Evolutionary conservation across 768 basidiomycete species (phyloP), one percentile per base, ranked within the genome.

Genomic region (Guyanaporus albipodus): DNA sequence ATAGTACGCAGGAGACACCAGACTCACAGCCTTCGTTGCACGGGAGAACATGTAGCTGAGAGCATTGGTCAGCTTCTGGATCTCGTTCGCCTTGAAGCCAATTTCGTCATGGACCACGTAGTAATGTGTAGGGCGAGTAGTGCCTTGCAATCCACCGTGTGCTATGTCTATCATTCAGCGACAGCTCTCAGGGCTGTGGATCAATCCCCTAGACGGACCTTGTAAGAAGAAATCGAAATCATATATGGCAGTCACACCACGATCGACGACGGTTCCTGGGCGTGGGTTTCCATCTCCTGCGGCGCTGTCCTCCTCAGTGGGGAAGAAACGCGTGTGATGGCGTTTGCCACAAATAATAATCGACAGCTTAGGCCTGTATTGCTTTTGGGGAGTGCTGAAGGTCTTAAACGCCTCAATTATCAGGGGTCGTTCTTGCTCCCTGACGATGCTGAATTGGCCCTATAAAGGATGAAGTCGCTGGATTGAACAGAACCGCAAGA

Each of bases 261-360:
- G 68, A 54, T 79, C 79, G 39, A 79, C 78, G 19, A 79, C 73
- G 7, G 77, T 79, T 15, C 77, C 77, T 1, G 78, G 74, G 32
- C 58, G 67, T 0, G 79, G 75, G 38, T 80, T 79, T 14, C 78
- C 78, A 28, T 75, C 69, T 8, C 58, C 53, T 29, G 73, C 77
- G 6, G 73, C 75, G 26, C 57, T 56, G 34, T 47, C 59, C 15
- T 65, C 58, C 31, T 77, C 74, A 1, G 74, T 75, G 26, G 78
- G 78, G 57, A 69, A 80, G 59, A 79, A 79, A 19, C 78, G 74
- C 8, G 78, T 78, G 50, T 80, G 78, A 44, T 79, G 78, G 6
- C 79, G 74, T 57, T 79, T 79, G 34, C 77, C 78, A 55, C 79
- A 80, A 40, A 79, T 70, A 49, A 77, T 69, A 45, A 80, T 75